Percentiles rank a stretch among this genome's conserved stretches.
phyloP scores from a whole-genome alignment of 2,329 filamentous ascomycete genomes.

The Trichoderma polysporum region DNA sequence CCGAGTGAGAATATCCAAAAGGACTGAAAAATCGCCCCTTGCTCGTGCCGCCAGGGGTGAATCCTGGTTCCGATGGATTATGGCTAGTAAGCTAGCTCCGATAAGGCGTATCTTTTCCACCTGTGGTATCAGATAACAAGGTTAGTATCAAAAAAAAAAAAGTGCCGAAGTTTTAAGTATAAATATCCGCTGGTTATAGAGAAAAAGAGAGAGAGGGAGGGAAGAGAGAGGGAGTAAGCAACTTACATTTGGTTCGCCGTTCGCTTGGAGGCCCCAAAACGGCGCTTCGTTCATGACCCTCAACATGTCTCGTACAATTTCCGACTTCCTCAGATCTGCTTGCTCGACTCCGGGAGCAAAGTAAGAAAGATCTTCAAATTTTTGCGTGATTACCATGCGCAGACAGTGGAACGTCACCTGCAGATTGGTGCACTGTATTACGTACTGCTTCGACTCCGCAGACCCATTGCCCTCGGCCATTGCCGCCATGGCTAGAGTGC shows the following conservation, averaged over 20 bases:
- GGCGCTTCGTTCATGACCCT: slow-evolving; percentile 41
- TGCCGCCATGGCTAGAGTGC: slow-evolving; percentile 25
- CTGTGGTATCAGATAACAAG: slow-evolving; percentile 24
- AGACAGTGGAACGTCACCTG: slow-evolving; percentile 43
- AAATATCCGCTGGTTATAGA: background rate
- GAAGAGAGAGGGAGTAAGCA: background rate
- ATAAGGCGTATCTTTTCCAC: slow-evolving; percentile 43
- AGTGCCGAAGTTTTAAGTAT: background rate
- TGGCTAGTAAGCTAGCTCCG: slow-evolving; percentile 39
- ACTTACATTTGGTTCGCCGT: slow-evolving; percentile 41
- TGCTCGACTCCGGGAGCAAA: slow-evolving; percentile 34
- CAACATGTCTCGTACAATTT: slow-evolving; percentile 45
- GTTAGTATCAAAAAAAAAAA: background rate
- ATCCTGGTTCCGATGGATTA: slow-evolving; percentile 39
- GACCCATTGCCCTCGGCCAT: slow-evolving; percentile 22
- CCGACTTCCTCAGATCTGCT: slow-evolving; percentile 39
- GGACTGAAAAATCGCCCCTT: slow-evolving; percentile 39
- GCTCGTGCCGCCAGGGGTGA: slow-evolving; percentile 40
- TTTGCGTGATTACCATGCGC: slow-evolving; percentile 41
- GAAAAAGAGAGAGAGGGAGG: background rate
- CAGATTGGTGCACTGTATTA: slow-evolving; percentile 43
- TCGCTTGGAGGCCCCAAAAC: slow-evolving; percentile 43
- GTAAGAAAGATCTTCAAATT: slow-evolving; percentile 36
- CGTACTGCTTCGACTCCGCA: slow-evolving; percentile 33
- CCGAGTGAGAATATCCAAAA: slow-evolving; percentile 42